Base-by-base conservation (phyloP, 768 basidiomycete genomes). In the Kwoniella mangroviensis region DNA sequence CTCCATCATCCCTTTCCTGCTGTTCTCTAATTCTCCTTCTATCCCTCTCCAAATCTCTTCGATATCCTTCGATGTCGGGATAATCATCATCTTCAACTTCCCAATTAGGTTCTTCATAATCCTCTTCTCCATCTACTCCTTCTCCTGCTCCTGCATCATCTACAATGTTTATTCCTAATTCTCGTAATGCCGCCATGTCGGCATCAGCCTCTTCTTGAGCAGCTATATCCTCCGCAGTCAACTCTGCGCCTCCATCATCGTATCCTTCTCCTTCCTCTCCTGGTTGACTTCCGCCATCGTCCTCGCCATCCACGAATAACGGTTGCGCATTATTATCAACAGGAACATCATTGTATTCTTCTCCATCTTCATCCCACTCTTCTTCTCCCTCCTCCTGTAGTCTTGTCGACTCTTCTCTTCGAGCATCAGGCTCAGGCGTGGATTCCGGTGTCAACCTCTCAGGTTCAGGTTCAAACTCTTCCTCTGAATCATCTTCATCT, bases 401-500 rank as follows among this genome's bases (percentile, higher is more conserved):
- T 28, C 51, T 58, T 1, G 60, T 15, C 7, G 60, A 42, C 15
- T 51, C 28, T 59, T 54, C 22, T 21, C 69, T 45, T 21, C 60
- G 11, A 13, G n/a, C 34, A 17, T 71, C 74, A 21, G 73, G 71
- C 41, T 75, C 76, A 12, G 72, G 74, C 22, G 76, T 68, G 26
- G 59, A 60, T 10, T 58, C 65, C 43, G 74, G 74, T 26, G 76
- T 78, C 63, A 78, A 56, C 53, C 75, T 57, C 41, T 77, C 79
- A 40, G 79, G 76, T 19, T 57, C 54, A 21, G 73, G 22, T 60
- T 74, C 75, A 58, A 40, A 78, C n/a, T 78, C 77, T 43, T 73
- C 71, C 53, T 74, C 75, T 0, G 73, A 75, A 65, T 81, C 73
- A 21, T 64, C 68, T 22, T 75, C 73, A 55, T 81, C 79, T n/a